phyloP scores from a whole-genome alignment of 305 asterid genomes.

The Fraxinus sp. region DNA sequence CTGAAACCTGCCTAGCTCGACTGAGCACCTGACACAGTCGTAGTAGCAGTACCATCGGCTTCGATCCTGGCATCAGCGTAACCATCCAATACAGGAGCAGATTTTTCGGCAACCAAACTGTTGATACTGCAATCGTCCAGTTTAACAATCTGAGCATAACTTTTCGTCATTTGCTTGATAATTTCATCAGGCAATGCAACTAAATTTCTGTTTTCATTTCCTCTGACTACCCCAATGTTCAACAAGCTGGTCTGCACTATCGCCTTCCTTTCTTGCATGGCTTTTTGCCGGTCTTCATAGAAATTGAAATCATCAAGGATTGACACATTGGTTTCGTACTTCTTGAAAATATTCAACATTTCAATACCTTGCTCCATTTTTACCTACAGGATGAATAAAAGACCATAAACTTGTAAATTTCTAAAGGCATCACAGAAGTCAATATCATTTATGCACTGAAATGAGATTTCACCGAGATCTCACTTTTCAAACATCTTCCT shows the following conservation, averaged over 20 bases:
- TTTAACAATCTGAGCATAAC: constrained; percentile 10
- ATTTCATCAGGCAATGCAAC: constrained; percentile 3
- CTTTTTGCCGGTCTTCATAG: constrained; percentile 12
- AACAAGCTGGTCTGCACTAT: background rate
- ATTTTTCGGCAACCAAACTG: background rate
- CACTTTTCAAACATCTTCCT: background rate
- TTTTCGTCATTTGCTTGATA: constrained; percentile 10
- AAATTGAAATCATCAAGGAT: constrained; percentile 14
- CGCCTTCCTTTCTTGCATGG: constrained; percentile 10
- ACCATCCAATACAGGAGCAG: constrained; percentile 7
- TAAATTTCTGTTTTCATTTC: constrained; percentile 5
- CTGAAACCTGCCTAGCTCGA: background rate
- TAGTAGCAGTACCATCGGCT: background rate
- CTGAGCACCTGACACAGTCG: background rate
- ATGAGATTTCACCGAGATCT: background rate
- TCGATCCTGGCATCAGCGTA: background rate
- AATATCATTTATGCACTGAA: background rate
- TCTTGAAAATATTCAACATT: constrained; percentile 19
- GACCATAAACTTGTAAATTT: background rate
- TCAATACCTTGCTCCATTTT: constrained; percentile 13
- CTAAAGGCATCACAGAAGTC: background rate
- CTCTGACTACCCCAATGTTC: background rate
- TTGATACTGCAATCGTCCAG: background rate
- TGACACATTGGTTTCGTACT: constrained; percentile 5
- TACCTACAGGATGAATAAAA: background rate